Evolutionary conservation across 2,329 filamentous ascomycete species (phyloP), one percentile per base, ranked within the genome.

Genomic region (Sporothrix humicola): DNA sequence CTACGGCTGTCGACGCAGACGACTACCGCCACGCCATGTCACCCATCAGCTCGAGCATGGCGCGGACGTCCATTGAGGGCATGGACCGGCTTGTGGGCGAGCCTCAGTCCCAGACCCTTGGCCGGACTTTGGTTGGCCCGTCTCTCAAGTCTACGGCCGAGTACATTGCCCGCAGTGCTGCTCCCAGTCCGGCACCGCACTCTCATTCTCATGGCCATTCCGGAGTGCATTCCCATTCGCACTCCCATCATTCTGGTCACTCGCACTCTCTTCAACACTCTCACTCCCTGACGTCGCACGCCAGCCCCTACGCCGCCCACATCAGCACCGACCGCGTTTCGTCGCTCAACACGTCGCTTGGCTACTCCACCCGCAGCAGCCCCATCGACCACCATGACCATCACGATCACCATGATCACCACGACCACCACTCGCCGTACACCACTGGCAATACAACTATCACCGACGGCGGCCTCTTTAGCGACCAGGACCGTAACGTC

Each of bases 401-500:
- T 12, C 65, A 52, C n/a, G 3, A 26, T 9, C 15, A 8, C 2
- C 69, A 69, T 3, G 20, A 44, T 9, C 8, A 52, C 15, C 10
- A 15, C 15, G 50, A 17, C 15, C 50, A 52, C 15, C 6, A 54
- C 23, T 13, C 15, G 8, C 5, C 69, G 63, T 37, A 17, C 54
- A 23, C 2, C 42, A 15, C 3, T n/a, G 15, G 17, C 71, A 31
- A 23, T 44, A n/a, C 12, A n/a, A 4, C 23, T 42, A 69, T 26
- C n/a, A 23, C n/a, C 2, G 65, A 46, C 17, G 48, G 69, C 6
- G 42, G 61, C 20, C 66, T 74, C 8, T 74, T 74, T 10, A 74
- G 73, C n/a, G 73, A 74, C 4, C 73, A 74, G 10, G 73, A 74
- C 37, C 69, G 73, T 4, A 23, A 68, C 13, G 73, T 65, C 7